phyloP scores from a whole-genome alignment of 2,329 filamentous ascomycete genomes.

The Teratosphaeria viscida region DNA sequence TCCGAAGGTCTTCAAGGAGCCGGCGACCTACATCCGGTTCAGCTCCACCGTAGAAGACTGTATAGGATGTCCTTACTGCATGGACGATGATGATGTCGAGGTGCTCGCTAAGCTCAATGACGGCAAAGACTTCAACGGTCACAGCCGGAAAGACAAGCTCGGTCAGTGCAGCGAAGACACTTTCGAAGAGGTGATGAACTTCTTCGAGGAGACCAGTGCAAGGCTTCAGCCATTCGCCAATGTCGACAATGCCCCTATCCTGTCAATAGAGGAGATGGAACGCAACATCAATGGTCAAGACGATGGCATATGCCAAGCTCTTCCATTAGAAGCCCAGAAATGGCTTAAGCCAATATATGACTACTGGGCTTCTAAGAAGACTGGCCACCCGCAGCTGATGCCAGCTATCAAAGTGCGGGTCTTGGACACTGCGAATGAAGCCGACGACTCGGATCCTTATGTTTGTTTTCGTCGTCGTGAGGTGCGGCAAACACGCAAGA shows the following conservation, averaged over 20 bases:
- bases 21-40: constrained; percentile 90
- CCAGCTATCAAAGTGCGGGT: constrained; percentile 58
- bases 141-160: constrained; percentile 26
- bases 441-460: constrained; percentile 91
- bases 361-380: constrained; percentile 67
- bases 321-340: constrained; percentile 43
- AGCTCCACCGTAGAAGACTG: constrained; percentile 97
- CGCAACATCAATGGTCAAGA: constrained; percentile 45
- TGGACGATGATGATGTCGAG: constrained; percentile 80
- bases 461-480: constrained; percentile 96
- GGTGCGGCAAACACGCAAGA: constrained; percentile 89
- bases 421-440: constrained; percentile 87
- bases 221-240: constrained; percentile 79
- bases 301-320: constrained; percentile 28
- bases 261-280: constrained; percentile 48
- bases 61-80: constrained; percentile 82
- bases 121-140: constrained; percentile 42
- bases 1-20: constrained; percentile 65
- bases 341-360: constrained; percentile 75
- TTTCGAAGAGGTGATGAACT: constrained; percentile 89
- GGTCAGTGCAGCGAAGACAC: constrained; percentile 73
- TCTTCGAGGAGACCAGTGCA: constrained; percentile 80
- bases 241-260: constrained; percentile 76
- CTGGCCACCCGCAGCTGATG: constrained; percentile 61
- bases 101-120: constrained; percentile 78